These are phyloP conservation scores for Sanghuangporus sanghuang DNA, from an alignment of 1,284 basidiomycete species.

Conservation along the genomic window DNA sequence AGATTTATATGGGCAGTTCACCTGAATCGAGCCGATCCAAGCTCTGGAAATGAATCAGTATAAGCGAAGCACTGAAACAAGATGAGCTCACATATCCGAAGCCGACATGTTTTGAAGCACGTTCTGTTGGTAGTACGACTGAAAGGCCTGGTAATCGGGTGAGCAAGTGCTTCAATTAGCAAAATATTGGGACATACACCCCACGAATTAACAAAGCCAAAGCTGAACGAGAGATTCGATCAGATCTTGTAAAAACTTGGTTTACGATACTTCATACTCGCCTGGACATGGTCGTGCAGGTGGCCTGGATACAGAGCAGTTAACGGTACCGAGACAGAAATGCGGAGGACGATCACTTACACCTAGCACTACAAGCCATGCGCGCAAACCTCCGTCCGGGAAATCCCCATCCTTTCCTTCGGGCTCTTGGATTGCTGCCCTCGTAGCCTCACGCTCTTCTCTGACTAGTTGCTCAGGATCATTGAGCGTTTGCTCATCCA, in stretches of 20 bases:
- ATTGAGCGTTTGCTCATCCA: constrained; percentile 14
- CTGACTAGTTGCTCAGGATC: constrained; percentile 12
- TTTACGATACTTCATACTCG: constrained; percentile 8
- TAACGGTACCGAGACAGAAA: background rate
- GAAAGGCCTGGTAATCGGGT: constrained; percentile 40
- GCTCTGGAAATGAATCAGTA: constrained; percentile 20
- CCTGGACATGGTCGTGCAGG: constrained; percentile 30
- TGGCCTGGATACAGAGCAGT: constrained; percentile 16
- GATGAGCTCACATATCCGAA: constrained; percentile 25
- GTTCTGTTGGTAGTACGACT: constrained; percentile 45
- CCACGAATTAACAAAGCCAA: constrained; percentile 40
- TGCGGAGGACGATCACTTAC: constrained; percentile 24
- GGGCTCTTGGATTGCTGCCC: constrained; percentile 14
- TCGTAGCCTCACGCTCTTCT: constrained; percentile 17
- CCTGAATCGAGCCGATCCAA: constrained; percentile 38
- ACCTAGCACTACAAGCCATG: constrained; percentile 35
- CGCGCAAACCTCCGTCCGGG: constrained; percentile 37
- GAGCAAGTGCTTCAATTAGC: background rate
- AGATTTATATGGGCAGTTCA: constrained; percentile 18
- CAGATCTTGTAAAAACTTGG: background rate
- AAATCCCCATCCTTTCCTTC: constrained; percentile 17
- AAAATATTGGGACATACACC: constrained; percentile 28
- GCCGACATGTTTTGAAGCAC: constrained; percentile 35
- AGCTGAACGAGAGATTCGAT: constrained; percentile 19
- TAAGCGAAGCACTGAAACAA: constrained; percentile 21